A percentile compares a stretch with the other conserved stretches of the same genome.
Conservation (phyloP, 257 asterid genomes). For the Nicotiana benthamiana region DNA sequence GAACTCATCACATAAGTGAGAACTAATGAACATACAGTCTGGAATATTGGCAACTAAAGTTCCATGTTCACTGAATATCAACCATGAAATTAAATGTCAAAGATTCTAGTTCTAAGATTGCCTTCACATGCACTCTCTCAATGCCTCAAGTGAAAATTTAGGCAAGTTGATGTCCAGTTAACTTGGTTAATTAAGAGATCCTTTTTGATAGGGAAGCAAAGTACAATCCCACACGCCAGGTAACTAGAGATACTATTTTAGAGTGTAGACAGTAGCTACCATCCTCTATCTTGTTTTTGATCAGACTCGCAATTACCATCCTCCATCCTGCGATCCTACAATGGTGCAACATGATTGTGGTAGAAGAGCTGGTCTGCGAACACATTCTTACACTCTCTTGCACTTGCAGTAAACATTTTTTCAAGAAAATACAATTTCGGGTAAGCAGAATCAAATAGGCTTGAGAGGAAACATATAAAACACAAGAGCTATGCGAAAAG, state of each 20-base stretch:
- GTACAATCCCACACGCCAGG: too few species aligned
- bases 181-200: background rate
- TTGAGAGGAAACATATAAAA: background rate
- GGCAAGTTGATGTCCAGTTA: background rate
- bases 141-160: background rate
- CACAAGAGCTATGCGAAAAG: background rate
- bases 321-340: background rate
- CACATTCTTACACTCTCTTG: constrained; percentile 1
- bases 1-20: background rate
- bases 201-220: background rate
- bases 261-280: too few species aligned
- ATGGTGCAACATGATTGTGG: background rate
- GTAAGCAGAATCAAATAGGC: background rate
- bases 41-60: background rate
- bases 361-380: background rate
- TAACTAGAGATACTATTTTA: too few species aligned
- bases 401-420: background rate
- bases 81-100: background rate
- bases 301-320: background rate
- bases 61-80: background rate
- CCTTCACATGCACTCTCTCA: background rate
- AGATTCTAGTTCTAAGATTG: background rate
- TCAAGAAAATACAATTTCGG: background rate
- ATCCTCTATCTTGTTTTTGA: too few species aligned
- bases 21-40: background rate